Evolutionary conservation across 2,329 filamentous ascomycete species (phyloP).

Genomic region (Penicillium sp.): DNA sequence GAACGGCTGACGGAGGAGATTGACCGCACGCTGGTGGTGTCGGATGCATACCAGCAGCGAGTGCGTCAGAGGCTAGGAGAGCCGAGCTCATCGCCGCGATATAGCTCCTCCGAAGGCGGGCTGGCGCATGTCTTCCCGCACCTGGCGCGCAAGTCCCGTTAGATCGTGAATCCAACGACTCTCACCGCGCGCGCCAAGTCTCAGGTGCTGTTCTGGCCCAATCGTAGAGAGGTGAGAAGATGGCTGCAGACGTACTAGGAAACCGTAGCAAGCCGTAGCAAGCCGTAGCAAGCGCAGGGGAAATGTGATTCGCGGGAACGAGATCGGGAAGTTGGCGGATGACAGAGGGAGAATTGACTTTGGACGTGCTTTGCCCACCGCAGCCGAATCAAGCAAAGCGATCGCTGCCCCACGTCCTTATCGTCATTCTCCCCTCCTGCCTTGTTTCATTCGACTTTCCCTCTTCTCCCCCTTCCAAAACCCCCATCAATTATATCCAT

Average conservation of each 20-base stretch:
- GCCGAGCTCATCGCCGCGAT: not conserved
- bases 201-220: no score
- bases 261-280: no score
- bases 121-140: slow-evolving; percentile 40
- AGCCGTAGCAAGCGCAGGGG: no score
- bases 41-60: slow-evolving; percentile 46
- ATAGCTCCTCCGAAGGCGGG: slow-evolving; percentile 15
- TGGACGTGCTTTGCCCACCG: slow-evolving; percentile 15
- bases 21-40: slow-evolving; percentile 53
- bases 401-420: slow-evolving; percentile 27
- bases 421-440: slow-evolving; percentile 22
- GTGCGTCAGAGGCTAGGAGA: slow-evolving; percentile 33
- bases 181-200: slow-evolving; percentile 1
- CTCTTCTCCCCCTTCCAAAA: slow-evolving; percentile 3
- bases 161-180: slow-evolving; percentile 6
- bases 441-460: slow-evolving; percentile 8
- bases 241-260: no score
- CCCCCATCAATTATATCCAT: slow-evolving; percentile 29
- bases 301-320: slow-evolving; percentile 4
- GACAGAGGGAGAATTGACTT: slow-evolving; percentile 13
- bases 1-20: slow-evolving; percentile 58
- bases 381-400: slow-evolving; percentile 25
- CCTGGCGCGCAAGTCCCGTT: slow-evolving; percentile 24
- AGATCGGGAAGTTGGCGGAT: no score
- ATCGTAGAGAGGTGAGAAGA: no score